Evolutionary conservation across 768 basidiomycete genomes (phyloP).

Genomic region (Auriscalpium orientale): DNA sequence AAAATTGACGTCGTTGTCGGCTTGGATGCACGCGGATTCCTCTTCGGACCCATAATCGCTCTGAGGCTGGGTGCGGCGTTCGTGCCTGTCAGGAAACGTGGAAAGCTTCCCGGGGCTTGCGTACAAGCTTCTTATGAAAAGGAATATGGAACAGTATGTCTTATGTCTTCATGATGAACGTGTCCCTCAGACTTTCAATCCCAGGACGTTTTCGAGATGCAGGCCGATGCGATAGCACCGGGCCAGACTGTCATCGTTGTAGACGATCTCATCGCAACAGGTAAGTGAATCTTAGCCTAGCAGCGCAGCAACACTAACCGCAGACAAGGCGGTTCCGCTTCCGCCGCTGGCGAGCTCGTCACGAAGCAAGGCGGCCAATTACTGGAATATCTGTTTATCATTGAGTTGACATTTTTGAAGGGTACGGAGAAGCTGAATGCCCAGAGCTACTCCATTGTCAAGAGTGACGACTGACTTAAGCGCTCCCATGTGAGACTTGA

Average conservation of each 20-base stretch:
- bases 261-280: constrained; percentile 95
- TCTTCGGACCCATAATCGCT: constrained; percentile 89
- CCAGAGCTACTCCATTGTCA: constrained; percentile 82
- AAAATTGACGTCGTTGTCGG: constrained; percentile 92
- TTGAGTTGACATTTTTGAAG: constrained; percentile 72
- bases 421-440: constrained; percentile 75
- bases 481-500: not conserved
- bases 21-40: constrained; percentile 92
- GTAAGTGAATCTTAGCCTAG: constrained; percentile 31
- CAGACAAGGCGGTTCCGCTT: constrained; percentile 77
- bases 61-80: constrained; percentile 88
- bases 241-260: constrained; percentile 83
- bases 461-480: constrained; percentile 49
- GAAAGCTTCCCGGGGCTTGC: constrained; percentile 89
- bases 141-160: constrained; percentile 81
- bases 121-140: constrained; percentile 74
- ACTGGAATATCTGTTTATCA: constrained; percentile 91
- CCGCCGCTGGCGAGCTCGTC: constrained; percentile 86
- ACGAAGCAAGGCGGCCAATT: constrained; percentile 75
- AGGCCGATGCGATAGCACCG: constrained; percentile 71
- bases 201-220: constrained; percentile 97
- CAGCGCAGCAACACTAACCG: too few species aligned
- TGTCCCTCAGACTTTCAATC: not conserved
- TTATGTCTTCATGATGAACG: not conserved
- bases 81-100: constrained; percentile 89